phyloP scores from a whole-genome alignment of 768 basidiomycete species.

The Naganishia antarctica region DNA sequence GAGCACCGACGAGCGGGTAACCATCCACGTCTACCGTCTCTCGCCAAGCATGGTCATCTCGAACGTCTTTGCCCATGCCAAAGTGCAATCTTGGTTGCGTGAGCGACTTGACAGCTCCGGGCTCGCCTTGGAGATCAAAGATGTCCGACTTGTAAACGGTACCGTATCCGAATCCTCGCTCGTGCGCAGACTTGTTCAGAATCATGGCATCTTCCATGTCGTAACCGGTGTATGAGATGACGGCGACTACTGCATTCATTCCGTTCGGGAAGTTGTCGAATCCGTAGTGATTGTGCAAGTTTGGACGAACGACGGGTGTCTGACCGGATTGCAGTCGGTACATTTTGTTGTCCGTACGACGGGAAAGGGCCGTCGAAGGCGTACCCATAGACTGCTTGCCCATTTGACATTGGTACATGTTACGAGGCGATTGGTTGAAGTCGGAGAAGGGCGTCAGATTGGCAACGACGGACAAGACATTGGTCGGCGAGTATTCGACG shows the following conservation, averaged over 20 bases:
- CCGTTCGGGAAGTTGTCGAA: slow-evolving; percentile 99
- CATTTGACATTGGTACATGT: slow-evolving; percentile 94
- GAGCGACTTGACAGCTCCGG: slow-evolving; percentile 58
- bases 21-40: slow-evolving; percentile 74
- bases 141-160: slow-evolving; percentile 93
- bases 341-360: slow-evolving; percentile 96
- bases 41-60: slow-evolving; percentile 51
- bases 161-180: slow-evolving; percentile 94
- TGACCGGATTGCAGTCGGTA: slow-evolving; percentile 94
- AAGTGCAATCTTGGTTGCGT: slow-evolving; percentile 77
- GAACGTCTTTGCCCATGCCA: slow-evolving; percentile 70
- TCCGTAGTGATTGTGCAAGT: slow-evolving; percentile 84
- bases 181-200: slow-evolving; percentile 95
- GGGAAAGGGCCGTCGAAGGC: slow-evolving; percentile 81
- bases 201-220: slow-evolving; percentile 99
- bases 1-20: slow-evolving; percentile 69
- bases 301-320: slow-evolving; percentile 87
- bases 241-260: slow-evolving; percentile 96
- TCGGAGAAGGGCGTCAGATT: slow-evolving; percentile 98
- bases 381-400: slow-evolving; percentile 99
- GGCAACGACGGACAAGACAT: slow-evolving; percentile 91
- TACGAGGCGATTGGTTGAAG: slow-evolving; percentile 80
- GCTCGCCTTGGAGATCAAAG: slow-evolving; percentile 77
- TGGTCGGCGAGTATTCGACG: slow-evolving; percentile 89
- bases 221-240: slow-evolving; percentile 99